Base-by-base conservation (phyloP, 2,329 filamentous ascomycete species). In the Neonectria neomacrospora region DNA sequence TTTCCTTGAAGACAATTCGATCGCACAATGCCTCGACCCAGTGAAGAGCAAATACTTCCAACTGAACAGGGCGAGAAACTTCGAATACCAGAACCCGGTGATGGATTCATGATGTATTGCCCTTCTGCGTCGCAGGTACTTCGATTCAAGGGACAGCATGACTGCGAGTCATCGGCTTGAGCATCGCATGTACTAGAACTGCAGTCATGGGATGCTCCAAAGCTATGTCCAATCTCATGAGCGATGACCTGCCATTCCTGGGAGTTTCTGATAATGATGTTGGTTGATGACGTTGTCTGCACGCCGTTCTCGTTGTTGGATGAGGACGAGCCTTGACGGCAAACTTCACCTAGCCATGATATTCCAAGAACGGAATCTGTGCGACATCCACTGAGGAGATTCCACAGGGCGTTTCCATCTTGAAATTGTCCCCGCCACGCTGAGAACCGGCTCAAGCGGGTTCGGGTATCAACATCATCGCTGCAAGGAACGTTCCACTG, bases 171-270 rank as follows among this genome's bases (percentile, higher is more conserved):
- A 14, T 58, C 66, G 1, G 53, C 61, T 1, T 62, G 54, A 26
- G 50, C 26, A 1, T 57, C 42, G 1, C 68, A 71, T 1, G 68
- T 63, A 0, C 51, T 47, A 2, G 64, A 58, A 0, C 64, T 69
- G 18, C 68, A 71, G 9, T 71, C 68, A 2, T 71, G 68, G 7
- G 59, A 34, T 0, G 68, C 68, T 1, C 68, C 68, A 34, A 71
- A 63, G 37, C 70, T 71, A 76, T 97, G 93, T 1, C 92, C 93
- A 2, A 90, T 88, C 77, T 97, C 93, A 73, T 97, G 93, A 22
- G 93, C 93, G 76, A 97, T 91, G 63, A 97, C 91, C 74, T 96
- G 92, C 93, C 93, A 97, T 74, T 96, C 92, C 3, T 87, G 89
- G 16, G 84, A 82, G 0, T 92, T 96, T 54, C 88, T 87, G 6